These are phyloP conservation scores for Hypseocharis bilobata DNA, from an alignment of 441 rosid species.

Conservation along the genomic window DNA sequence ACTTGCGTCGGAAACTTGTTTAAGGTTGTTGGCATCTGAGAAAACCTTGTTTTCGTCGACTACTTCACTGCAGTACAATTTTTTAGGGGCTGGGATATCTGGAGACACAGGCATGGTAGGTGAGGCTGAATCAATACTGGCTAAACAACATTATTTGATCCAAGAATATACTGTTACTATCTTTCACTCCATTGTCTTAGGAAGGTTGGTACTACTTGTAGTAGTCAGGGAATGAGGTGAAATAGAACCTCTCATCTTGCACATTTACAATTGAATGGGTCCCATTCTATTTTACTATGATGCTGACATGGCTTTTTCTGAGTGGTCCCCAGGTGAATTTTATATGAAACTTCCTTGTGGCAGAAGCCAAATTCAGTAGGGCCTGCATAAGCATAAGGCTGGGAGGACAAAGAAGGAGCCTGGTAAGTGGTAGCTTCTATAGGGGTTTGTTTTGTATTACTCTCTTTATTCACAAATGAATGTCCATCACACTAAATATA, in stretches of 20 bases:
- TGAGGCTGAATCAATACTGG: background rate
- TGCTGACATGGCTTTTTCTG: background rate
- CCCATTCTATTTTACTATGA: background rate
- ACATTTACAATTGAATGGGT: background rate
- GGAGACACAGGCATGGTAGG: slow-evolving; percentile 26
- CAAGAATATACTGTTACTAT: no score
- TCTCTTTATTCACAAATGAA: no score
- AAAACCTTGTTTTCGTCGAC: slow-evolving; percentile 9
- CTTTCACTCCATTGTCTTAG: no score
- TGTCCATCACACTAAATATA: no score
- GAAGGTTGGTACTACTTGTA: no score
- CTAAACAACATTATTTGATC: background rate
- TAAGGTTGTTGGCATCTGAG: background rate
- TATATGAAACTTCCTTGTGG: slow-evolving; percentile 29
- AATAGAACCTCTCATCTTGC: background rate
- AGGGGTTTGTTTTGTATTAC: slow-evolving; percentile 10
- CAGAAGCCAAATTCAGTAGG: slow-evolving; percentile 21
- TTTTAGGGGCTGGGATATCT: slow-evolving; percentile 15
- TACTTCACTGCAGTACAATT: slow-evolving; percentile 30
- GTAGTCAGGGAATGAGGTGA: background rate
- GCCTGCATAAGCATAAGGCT: background rate
- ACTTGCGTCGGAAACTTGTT: background rate
- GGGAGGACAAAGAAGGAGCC: background rate
- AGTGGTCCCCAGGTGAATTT: background rate
- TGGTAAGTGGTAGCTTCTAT: background rate